A percentile compares a stretch with the other conserved stretches of the same genome.
phyloP scores from a whole-genome alignment of 2,329 filamentous ascomycete genomes.

The Chaetomium sp. region DNA sequence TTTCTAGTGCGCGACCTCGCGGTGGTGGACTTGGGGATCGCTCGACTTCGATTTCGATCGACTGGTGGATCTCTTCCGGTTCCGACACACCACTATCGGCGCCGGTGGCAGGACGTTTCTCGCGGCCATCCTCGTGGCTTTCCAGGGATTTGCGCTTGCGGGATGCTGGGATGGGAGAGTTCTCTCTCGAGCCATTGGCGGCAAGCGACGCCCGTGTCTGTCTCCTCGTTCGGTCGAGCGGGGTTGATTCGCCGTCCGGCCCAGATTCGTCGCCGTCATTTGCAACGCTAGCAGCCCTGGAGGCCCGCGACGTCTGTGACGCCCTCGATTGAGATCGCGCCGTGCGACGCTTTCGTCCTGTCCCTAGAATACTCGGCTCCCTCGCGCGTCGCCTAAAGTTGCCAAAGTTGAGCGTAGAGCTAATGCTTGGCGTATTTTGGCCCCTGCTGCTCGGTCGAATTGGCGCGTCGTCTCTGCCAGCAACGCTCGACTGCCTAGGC shows the following conservation, averaged over 20 bases:
- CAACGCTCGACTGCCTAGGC: constrained; percentile 44
- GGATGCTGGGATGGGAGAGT: constrained; percentile 27
- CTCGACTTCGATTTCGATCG: constrained; percentile 23
- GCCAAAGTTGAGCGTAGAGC: constrained; percentile 49
- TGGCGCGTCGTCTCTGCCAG: constrained; percentile 44
- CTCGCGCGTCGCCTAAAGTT: constrained; percentile 51
- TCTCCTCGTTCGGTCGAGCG: constrained; percentile 18
- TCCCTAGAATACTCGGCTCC: constrained; percentile 56
- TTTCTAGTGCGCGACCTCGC: constrained; percentile 4
- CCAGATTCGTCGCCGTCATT: constrained; percentile 26
- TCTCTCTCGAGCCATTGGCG: not conserved
- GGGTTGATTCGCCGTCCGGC: constrained; percentile 27
- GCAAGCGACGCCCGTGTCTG: constrained; percentile 13
- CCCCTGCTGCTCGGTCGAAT: constrained; percentile 49
- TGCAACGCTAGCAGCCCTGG: constrained; percentile 11
- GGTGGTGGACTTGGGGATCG: constrained; percentile 13
- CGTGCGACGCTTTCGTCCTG: constrained; percentile 37
- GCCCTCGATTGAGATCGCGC: constrained; percentile 20
- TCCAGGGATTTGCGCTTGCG: constrained; percentile 54
- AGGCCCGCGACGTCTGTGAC: constrained; percentile 18
- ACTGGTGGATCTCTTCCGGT: constrained; percentile 20
- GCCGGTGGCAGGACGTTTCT: constrained; percentile 27
- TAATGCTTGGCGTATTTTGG: constrained; percentile 41
- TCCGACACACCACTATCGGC: constrained; percentile 6
- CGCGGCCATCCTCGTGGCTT: constrained; percentile 30